Evolutionary conservation across 805 yeast species (phyloP).

Genomic region (Schwanniomyces sp.): DNA sequence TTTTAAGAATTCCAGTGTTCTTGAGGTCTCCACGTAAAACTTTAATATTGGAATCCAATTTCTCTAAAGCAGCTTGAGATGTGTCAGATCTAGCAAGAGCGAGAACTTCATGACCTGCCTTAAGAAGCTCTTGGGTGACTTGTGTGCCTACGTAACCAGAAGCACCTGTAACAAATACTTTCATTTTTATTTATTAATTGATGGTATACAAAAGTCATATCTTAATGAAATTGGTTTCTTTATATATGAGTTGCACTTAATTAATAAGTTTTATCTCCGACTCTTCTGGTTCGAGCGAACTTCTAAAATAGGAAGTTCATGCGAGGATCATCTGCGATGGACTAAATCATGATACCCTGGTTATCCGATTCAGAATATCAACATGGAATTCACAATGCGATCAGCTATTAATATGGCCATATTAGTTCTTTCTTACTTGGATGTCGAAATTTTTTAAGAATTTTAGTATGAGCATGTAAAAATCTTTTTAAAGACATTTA

Average conservation of each 20-base stretch:
- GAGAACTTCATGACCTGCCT: conserved; percentile 21
- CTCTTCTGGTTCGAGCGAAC: background rate
- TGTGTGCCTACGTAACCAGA: conserved; percentile 31
- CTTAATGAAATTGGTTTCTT: background rate
- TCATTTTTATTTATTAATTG: conserved; percentile 12
- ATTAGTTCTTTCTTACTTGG: too few species aligned
- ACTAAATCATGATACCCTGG: too few species aligned
- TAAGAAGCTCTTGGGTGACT: conserved; percentile 16
- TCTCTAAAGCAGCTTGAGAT: conserved; percentile 21
- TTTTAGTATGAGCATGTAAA: too few species aligned
- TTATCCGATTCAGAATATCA: too few species aligned
- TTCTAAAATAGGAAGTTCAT: background rate
- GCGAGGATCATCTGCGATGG: conserved; percentile 3
- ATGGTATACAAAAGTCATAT: background rate
- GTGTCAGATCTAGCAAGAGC: conserved; percentile 31
- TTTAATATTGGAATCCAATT: conserved; percentile 19
- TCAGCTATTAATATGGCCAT: too few species aligned
- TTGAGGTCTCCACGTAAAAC: conserved; percentile 25
- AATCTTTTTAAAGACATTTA: too few species aligned
- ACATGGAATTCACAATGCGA: too few species aligned
- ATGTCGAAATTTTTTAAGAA: too few species aligned
- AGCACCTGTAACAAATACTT: conserved; percentile 35
- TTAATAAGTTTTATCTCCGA: background rate
- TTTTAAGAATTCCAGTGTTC: conserved; percentile 22
- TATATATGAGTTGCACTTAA: background rate